Percentiles rank a stretch among this genome's conserved stretches.
These are phyloP conservation scores for Malus orientalis DNA, from an alignment of 306 rosid genomes.

Conservation along the genomic window DNA sequence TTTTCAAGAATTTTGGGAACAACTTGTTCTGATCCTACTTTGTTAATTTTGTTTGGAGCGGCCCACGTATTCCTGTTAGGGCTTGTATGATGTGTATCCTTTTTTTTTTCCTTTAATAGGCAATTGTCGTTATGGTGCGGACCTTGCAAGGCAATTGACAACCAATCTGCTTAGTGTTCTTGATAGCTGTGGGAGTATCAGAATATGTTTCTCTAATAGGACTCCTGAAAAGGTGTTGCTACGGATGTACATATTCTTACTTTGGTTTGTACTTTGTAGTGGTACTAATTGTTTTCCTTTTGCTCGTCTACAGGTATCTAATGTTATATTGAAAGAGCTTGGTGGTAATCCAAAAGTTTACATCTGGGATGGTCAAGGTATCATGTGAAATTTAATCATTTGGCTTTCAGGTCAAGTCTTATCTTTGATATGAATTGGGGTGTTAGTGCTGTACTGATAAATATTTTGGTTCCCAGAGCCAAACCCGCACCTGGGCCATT, in stretches of 20 bases:
- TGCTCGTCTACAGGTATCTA: constrained; percentile 49
- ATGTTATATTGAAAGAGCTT: constrained; percentile 54
- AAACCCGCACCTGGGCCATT: constrained; percentile 78
- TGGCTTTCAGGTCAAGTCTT: not conserved
- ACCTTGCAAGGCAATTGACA: constrained; percentile 74
- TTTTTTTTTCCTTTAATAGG: constrained; percentile 33
- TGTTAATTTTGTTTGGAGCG: not conserved
- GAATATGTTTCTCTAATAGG: constrained; percentile 85
- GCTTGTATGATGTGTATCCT: not conserved
- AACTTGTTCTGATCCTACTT: not conserved
- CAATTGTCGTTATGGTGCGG: constrained; percentile 72
- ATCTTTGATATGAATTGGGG: not conserved
- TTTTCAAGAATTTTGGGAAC: not conserved
- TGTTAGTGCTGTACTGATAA: not conserved
- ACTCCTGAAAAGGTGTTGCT: constrained; percentile 71
- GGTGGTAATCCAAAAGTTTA: constrained; percentile 71
- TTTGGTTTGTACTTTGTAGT: not conserved
- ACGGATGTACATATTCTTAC: not conserved
- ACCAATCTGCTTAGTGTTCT: constrained; percentile 57
- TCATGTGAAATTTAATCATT: not conserved
- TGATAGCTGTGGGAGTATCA: constrained; percentile 76
- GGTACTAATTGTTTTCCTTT: not conserved
- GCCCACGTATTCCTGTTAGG: not conserved
- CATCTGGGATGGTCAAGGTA: constrained; percentile 88
- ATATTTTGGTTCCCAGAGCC: constrained; percentile 44